These are phyloP conservation scores for Metschnikowia reukaufii DNA, from an alignment of 805 yeast species.

Conservation along the genomic window DNA sequence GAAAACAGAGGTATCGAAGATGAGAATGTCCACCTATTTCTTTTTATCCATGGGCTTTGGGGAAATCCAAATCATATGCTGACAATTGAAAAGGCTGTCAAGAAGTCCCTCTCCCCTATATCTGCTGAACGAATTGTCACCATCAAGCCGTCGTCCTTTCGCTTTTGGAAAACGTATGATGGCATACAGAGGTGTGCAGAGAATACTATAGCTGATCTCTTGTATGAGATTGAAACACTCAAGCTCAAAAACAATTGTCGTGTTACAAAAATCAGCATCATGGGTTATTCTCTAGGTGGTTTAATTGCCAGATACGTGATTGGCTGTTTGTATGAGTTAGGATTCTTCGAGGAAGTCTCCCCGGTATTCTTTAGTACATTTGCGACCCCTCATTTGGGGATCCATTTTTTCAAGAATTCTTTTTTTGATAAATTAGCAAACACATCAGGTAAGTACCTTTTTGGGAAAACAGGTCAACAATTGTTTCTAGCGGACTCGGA, in stretches of 20 bases:
- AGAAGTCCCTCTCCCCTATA: slow-evolving; percentile 25
- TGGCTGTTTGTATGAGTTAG: slow-evolving; percentile 61
- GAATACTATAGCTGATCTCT: slow-evolving; percentile 36
- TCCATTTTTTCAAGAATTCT: slow-evolving; percentile 35
- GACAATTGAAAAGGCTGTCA: slow-evolving; percentile 53
- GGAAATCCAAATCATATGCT: slow-evolving; percentile 70
- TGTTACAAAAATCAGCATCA: slow-evolving; percentile 69
- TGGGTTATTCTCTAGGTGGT: slow-evolving; percentile 92
- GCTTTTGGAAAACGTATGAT: slow-evolving; percentile 47
- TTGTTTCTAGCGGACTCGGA: slow-evolving; percentile 40
- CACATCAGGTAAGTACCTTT: slow-evolving; percentile 31
- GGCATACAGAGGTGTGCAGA: slow-evolving; percentile 38
- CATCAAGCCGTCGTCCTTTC: slow-evolving; percentile 39
- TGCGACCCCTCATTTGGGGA: slow-evolving; percentile 63
- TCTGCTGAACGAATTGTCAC: slow-evolving; percentile 32
- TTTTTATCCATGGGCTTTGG: slow-evolving; percentile 59
- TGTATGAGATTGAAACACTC: slow-evolving; percentile 41
- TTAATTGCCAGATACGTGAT: slow-evolving; percentile 76
- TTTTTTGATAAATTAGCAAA: slow-evolving; percentile 36
- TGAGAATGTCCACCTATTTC: slow-evolving; percentile 36
- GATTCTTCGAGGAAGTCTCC: slow-evolving; percentile 50
- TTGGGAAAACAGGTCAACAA: slow-evolving; percentile 40
- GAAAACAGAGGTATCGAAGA: slow-evolving; percentile 1
- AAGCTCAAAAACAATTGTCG: slow-evolving; percentile 27
- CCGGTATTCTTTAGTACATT: slow-evolving; percentile 58